Evolutionary conservation across 495 filamentous ascomycete genomes (phyloP).

Genomic region (Aspergillus affinis): DNA sequence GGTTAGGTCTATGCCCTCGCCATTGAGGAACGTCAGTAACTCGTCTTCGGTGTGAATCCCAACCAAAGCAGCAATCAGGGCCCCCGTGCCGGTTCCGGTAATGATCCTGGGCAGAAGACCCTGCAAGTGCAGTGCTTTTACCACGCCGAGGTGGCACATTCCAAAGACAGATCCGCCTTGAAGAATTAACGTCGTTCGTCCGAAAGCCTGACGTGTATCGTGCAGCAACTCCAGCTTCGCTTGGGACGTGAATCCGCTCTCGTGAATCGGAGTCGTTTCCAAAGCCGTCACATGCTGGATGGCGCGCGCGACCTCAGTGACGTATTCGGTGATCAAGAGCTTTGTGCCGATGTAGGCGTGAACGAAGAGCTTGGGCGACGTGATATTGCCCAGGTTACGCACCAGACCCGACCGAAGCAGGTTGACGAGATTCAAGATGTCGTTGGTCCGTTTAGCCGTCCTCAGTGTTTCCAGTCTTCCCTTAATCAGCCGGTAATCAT

Average conservation of each 20-base stretch:
- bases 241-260: constrained; percentile 70
- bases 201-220: constrained; percentile 88
- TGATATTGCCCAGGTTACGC: constrained; percentile 89
- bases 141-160: constrained; percentile 85
- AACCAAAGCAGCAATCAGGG: constrained; percentile 86
- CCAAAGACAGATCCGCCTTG: constrained; percentile 94
- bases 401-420: constrained; percentile 84
- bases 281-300: constrained; percentile 75
- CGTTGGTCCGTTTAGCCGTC: constrained; percentile 70
- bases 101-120: constrained; percentile 88
- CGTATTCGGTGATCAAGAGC: constrained; percentile 85
- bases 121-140: constrained; percentile 82
- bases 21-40: constrained; percentile 69
- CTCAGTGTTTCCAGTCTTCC: constrained; percentile 71
- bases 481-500: constrained; percentile 86
- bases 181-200: constrained; percentile 78
- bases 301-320: constrained; percentile 76
- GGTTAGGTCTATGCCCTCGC: constrained; percentile 78
- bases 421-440: constrained; percentile 72
- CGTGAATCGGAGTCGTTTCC: constrained; percentile 56
- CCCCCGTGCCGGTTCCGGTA: constrained; percentile 86
- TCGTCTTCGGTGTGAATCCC: constrained; percentile 89
- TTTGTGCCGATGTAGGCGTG: constrained; percentile 88
- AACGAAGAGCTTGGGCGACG: constrained; percentile 78
- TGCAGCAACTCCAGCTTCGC: constrained; percentile 85